These are phyloP conservation scores for Ichthyophonus hoferi DNA, from an alignment of 208 protist genomes.

Conservation along the genomic window DNA sequence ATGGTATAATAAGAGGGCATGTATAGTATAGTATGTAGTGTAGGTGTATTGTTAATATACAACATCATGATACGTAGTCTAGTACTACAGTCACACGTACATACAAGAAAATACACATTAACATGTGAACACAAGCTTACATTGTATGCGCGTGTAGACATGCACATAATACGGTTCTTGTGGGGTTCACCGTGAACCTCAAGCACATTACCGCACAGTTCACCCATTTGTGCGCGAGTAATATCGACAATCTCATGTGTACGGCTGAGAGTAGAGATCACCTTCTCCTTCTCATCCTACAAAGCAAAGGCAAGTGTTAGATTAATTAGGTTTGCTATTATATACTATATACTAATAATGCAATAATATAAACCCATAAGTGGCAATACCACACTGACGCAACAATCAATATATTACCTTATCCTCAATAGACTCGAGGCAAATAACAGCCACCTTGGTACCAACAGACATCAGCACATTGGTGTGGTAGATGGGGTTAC, in stretches of 20 bases:
- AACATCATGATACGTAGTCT: no score
- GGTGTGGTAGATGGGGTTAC: slow-evolving; percentile 61
- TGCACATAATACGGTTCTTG: slow-evolving; percentile 12
- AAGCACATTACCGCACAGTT: slow-evolving; percentile 64
- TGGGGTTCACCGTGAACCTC: slow-evolving; percentile 42
- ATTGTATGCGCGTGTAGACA: slow-evolving; percentile 1
- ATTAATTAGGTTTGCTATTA: neutral
- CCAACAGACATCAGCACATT: slow-evolving; percentile 64
- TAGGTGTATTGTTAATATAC: no score
- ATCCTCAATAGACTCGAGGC: slow-evolving; percentile 27
- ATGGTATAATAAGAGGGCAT: no score
- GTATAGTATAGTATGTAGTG: no score
- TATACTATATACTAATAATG: neutral
- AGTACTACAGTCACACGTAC: no score
- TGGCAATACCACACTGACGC: neutral
- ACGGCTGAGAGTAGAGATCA: neutral
- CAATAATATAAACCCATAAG: neutral
- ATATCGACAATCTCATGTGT: slow-evolving; percentile 46
- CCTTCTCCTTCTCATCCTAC: neutral
- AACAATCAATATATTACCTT: neutral
- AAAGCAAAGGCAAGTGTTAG: neutral
- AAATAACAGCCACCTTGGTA: slow-evolving; percentile 10
- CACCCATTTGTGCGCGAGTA: slow-evolving; percentile 47
- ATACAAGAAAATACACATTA: no score
- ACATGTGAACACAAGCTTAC: no score